A percentile compares a stretch with the other conserved stretches of the same genome.
phyloP scores from a whole-genome alignment of 306 rosid species.

The Trifolium dubium region DNA sequence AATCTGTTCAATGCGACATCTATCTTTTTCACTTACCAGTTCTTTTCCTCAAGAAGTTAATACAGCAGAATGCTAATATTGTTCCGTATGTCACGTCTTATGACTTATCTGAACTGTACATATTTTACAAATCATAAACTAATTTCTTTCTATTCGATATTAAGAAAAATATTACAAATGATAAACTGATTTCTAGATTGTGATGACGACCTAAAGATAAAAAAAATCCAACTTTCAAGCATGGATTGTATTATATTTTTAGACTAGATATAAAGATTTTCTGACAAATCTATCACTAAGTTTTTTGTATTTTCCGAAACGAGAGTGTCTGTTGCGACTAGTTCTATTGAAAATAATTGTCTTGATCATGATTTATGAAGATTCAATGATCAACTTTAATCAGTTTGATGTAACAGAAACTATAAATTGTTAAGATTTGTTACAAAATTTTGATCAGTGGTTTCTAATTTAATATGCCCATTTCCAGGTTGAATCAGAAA shows the following conservation, averaged over 20 bases:
- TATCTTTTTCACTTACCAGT: slow-evolving; percentile 10
- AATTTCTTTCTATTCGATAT: neutral
- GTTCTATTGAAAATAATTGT: slow-evolving; percentile 17
- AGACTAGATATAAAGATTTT: slow-evolving; percentile 2
- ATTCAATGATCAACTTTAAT: slow-evolving; percentile 36
- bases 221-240: slow-evolving; percentile 1
- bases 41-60: slow-evolving; percentile 29
- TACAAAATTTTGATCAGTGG: slow-evolving; percentile 26
- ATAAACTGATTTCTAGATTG: slow-evolving; percentile 10
- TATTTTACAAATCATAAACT: slow-evolving; percentile 9
- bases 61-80: neutral
- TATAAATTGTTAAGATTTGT: slow-evolving; percentile 26
- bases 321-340: slow-evolving; percentile 26
- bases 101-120: slow-evolving; percentile 1
- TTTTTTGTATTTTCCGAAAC: slow-evolving; percentile 6
- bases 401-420: slow-evolving; percentile 6
- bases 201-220: neutral
- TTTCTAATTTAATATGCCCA: slow-evolving; percentile 30
- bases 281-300: neutral
- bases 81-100: neutral
- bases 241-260: slow-evolving; percentile 17
- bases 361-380: slow-evolving; percentile 14
- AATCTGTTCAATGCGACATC: neutral
- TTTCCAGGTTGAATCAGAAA: slow-evolving; percentile 93
- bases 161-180: neutral